Evolutionary conservation across 306 rosid species (phyloP).

Genomic region (Cucurbita pepo): DNA sequence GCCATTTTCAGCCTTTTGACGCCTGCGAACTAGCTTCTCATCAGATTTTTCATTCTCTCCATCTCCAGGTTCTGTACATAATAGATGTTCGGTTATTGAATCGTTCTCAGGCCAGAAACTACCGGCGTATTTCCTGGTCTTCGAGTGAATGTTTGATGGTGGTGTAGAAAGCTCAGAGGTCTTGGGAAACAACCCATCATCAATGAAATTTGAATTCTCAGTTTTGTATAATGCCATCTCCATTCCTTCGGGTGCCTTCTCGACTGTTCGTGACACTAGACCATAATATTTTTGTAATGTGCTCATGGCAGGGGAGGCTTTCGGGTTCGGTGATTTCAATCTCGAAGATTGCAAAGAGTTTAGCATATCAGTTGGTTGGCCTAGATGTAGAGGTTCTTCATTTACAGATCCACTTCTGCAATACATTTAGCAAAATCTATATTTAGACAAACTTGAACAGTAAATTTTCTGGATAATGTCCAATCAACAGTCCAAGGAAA

Average conservation of each 20-base stretch:
- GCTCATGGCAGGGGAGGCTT: slow-evolving; percentile 46
- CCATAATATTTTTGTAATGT: slow-evolving; percentile 58
- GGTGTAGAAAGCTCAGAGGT: slow-evolving; percentile 23
- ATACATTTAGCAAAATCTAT: background rate
- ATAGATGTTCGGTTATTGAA: slow-evolving; percentile 17
- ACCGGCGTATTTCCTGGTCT: slow-evolving; percentile 22
- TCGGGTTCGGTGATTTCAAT: slow-evolving; percentile 28
- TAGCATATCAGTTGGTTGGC: slow-evolving; percentile 31
- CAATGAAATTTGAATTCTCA: slow-evolving; percentile 23
- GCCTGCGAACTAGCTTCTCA: slow-evolving; percentile 69
- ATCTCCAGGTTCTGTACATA: slow-evolving; percentile 25
- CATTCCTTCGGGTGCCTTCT: slow-evolving; percentile 21
- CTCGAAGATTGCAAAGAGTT: slow-evolving; percentile 31
- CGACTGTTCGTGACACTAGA: slow-evolving; percentile 21
- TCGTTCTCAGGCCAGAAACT: slow-evolving; percentile 35
- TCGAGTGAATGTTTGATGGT: slow-evolving; percentile 15
- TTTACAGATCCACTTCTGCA: slow-evolving; percentile 4
- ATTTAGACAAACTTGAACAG: background rate
- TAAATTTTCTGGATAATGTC: too few relatives aligned
- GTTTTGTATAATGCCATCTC: slow-evolving; percentile 48
- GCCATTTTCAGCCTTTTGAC: slow-evolving; percentile 42
- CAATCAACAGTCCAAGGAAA: too few relatives aligned
- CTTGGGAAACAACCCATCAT: slow-evolving; percentile 29
- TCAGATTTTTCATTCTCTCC: slow-evolving; percentile 44
- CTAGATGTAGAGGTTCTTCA: slow-evolving; percentile 9